Evolutionary conservation across 805 yeast genomes (phyloP).

Genomic region (Saccharomycopsis sp.): DNA sequence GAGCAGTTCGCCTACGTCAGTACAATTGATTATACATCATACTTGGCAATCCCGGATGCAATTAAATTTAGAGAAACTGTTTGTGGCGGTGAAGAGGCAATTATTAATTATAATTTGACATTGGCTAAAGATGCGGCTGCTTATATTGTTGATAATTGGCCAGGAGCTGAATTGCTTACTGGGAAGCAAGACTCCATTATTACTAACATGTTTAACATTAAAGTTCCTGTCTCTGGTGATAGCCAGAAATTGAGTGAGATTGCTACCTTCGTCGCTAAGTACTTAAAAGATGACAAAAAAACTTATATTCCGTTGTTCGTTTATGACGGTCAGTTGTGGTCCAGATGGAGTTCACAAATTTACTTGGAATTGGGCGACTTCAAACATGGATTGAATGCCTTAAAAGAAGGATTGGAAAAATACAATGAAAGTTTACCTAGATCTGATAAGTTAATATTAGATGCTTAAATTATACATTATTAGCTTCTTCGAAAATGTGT

Average conservation of each 20-base stretch:
- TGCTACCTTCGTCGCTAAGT: slow-evolving; percentile 10
- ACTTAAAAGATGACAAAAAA: slow-evolving; percentile 28
- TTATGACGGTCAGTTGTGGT: slow-evolving; percentile 36
- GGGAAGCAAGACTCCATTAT: slow-evolving; percentile 7
- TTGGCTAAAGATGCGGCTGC: slow-evolving; percentile 41
- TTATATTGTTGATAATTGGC: slow-evolving; percentile 28
- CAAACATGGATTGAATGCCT: slow-evolving; percentile 12
- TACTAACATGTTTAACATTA: slow-evolving; percentile 21
- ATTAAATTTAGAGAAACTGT: slow-evolving; percentile 42
- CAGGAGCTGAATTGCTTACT: slow-evolving; percentile 21
- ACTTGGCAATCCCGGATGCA: slow-evolving; percentile 40
- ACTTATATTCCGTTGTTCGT: slow-evolving; percentile 41
- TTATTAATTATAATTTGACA: slow-evolving; percentile 39
- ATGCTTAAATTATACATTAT: background rate
- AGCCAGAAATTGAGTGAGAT: background rate
- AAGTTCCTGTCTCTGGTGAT: slow-evolving; percentile 8
- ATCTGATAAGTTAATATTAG: no score
- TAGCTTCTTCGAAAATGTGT: background rate
- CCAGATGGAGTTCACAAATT: slow-evolving; percentile 54
- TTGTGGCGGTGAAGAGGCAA: slow-evolving; percentile 56
- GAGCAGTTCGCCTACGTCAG: slow-evolving; percentile 47
- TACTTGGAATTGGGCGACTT: slow-evolving; percentile 53
- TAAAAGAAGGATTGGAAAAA: slow-evolving; percentile 8
- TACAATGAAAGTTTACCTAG: background rate
- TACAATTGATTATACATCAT: slow-evolving; percentile 40